A percentile compares a stretch with the other conserved stretches of the same genome.
These are phyloP conservation scores for Cetradonia linearis DNA, from an alignment of 495 filamentous ascomycete species.

Conservation along the genomic window DNA sequence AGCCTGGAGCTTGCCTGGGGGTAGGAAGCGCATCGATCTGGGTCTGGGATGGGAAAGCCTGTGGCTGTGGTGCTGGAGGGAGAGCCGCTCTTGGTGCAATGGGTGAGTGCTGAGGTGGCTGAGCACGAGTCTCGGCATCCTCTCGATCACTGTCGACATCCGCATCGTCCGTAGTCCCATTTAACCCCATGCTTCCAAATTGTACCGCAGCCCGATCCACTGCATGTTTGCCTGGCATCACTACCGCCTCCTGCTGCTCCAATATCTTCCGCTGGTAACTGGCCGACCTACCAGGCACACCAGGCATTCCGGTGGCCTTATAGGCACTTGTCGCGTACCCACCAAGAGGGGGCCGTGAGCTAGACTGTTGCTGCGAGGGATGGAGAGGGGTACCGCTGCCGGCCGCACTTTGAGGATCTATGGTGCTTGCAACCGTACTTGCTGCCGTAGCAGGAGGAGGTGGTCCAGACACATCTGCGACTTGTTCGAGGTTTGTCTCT, in stretches of 20 bases:
- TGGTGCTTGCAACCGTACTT: constrained; percentile 80
- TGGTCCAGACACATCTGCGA: constrained; percentile 68
- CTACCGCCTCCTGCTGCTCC: constrained; percentile 92
- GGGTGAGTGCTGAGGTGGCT: constrained; percentile 89
- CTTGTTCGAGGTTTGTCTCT: constrained; percentile 79
- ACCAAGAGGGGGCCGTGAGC: constrained; percentile 49
- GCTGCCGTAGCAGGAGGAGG: constrained; percentile 70
- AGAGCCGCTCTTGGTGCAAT: constrained; percentile 86
- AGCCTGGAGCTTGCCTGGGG: constrained; percentile 57
- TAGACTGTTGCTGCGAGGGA: constrained; percentile 45
- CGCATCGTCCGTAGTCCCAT: constrained; percentile 57
- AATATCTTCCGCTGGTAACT: constrained; percentile 73
- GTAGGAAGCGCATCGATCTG: constrained; percentile 48
- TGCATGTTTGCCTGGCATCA: constrained; percentile 97
- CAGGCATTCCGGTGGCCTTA: constrained; percentile 54
- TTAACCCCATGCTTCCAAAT: constrained; percentile 91
- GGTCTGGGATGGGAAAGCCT: constrained; percentile 36
- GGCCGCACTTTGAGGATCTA: constrained; percentile 52
- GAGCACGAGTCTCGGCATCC: constrained; percentile 86
- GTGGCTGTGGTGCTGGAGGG: constrained; percentile 53
- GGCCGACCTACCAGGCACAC: constrained; percentile 47
- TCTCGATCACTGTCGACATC: constrained; percentile 92
- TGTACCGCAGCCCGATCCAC: constrained; percentile 91
- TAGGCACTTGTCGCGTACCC: constrained; percentile 64
- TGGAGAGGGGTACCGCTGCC: constrained; percentile 48